Conservation (phyloP, 768 basidiomycete species). For the Tulasnella sp. region DNA sequence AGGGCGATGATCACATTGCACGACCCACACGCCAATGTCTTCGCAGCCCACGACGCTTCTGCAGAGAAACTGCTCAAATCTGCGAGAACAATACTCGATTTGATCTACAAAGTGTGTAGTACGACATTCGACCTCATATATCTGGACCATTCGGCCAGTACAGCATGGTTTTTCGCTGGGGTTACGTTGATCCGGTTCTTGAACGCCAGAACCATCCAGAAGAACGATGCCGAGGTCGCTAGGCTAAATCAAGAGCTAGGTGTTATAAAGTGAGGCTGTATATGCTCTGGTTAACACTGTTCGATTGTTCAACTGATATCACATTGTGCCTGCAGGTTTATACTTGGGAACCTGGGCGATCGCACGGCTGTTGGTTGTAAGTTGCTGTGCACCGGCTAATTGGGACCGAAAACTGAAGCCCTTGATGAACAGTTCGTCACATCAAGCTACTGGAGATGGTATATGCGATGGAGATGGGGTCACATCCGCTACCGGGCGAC, state of each 20-base stretch:
- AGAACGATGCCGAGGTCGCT: neutral
- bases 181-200: slow-evolving; percentile 10
- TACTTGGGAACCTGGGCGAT: slow-evolving; percentile 8
- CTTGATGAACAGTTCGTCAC: slow-evolving; percentile 4
- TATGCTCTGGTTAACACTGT: no score
- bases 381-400: neutral
- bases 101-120: slow-evolving; percentile 12
- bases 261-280: slow-evolving; percentile 5
- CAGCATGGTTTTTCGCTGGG: slow-evolving; percentile 10
- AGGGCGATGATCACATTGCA: slow-evolving; percentile 15
- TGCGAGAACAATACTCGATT: slow-evolving; percentile 10
- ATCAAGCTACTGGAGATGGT: slow-evolving; percentile 13
- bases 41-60: slow-evolving; percentile 5
- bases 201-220: neutral
- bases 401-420: neutral
- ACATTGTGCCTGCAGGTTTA: neutral
- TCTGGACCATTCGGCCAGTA: slow-evolving; percentile 6
- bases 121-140: slow-evolving; percentile 16
- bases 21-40: slow-evolving; percentile 16
- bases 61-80: neutral
- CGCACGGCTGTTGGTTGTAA: slow-evolving; percentile 11
- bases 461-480: slow-evolving; percentile 8
- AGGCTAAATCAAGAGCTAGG: slow-evolving; percentile 3
- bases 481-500: no score
- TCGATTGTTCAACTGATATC: neutral